These are phyloP conservation scores for Scheffersomyces lignicola DNA, from an alignment of 1,139 yeast genomes.

Conservation along the genomic window DNA sequence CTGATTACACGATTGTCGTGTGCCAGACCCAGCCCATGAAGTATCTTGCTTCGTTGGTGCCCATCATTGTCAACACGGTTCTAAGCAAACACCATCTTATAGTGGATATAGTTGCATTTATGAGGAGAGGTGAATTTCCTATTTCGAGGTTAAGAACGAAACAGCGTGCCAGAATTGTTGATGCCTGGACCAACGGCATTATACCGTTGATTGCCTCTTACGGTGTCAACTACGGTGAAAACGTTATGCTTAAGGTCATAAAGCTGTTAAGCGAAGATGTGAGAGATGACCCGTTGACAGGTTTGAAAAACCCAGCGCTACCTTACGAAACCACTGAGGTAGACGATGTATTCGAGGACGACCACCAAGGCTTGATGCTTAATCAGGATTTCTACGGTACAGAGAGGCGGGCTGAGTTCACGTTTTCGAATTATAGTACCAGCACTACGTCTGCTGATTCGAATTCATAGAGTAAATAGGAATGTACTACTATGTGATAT, in stretches of 20 bases:
- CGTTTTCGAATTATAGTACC: slow-evolving; percentile 9
- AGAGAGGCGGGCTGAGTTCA: slow-evolving; percentile 8
- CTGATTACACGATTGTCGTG: slow-evolving; percentile 77
- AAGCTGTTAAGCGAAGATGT: slow-evolving; percentile 50
- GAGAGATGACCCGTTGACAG: slow-evolving; percentile 42
- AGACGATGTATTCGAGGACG: slow-evolving; percentile 32
- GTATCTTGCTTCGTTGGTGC: slow-evolving; percentile 72
- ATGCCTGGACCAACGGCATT: slow-evolving; percentile 53
- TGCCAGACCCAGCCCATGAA: slow-evolving; percentile 61
- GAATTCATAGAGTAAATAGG: no score
- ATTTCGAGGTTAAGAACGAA: slow-evolving; percentile 70
- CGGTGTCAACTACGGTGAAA: slow-evolving; percentile 67
- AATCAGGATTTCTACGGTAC: slow-evolving; percentile 17
- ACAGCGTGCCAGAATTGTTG: slow-evolving; percentile 72
- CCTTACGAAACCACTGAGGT: slow-evolving; percentile 38
- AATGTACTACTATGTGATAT: no score
- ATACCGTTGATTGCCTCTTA: slow-evolving; percentile 44
- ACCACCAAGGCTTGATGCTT: slow-evolving; percentile 29
- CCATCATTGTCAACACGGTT: slow-evolving; percentile 77
- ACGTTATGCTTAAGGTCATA: slow-evolving; percentile 54
- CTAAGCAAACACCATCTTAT: slow-evolving; percentile 81
- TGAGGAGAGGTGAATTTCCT: slow-evolving; percentile 64
- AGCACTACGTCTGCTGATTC: slow-evolving; percentile 7
- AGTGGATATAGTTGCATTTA: slow-evolving; percentile 84
- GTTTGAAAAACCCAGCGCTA: slow-evolving; percentile 45